Percentiles rank a stretch among this genome's conserved stretches.
phyloP scores from a whole-genome alignment of 768 basidiomycete genomes.

The Boletus reticulatus region DNA sequence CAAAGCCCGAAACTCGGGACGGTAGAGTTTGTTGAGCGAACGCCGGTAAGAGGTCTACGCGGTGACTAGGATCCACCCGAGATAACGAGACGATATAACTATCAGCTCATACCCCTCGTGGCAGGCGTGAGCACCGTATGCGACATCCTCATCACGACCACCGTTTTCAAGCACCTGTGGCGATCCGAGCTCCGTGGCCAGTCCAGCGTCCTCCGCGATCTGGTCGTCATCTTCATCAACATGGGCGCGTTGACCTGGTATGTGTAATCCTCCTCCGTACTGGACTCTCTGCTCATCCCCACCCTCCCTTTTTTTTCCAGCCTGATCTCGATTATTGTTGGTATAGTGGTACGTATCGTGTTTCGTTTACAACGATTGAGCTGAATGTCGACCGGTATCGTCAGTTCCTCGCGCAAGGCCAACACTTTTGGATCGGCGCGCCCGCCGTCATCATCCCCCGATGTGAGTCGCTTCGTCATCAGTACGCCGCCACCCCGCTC shows the following conservation, averaged over 20 bases:
- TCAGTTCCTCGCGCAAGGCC: constrained; percentile 4
- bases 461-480: constrained; percentile 3
- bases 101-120: constrained; percentile 6
- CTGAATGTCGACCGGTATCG: not conserved
- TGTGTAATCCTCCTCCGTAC: not conserved
- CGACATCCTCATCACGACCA: constrained; percentile 10
- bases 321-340: constrained; percentile 4
- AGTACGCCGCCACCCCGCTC: too few species aligned
- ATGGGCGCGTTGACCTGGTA: constrained; percentile 18
- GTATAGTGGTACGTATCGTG: constrained; percentile 1
- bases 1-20: not conserved
- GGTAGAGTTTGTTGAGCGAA: constrained; percentile 4
- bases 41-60: not conserved
- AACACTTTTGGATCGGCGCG: constrained; percentile 9
- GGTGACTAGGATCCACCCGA: too few species aligned
- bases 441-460: constrained; percentile 7
- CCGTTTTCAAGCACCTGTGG: constrained; percentile 12
- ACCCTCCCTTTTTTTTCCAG: not conserved
- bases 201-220: constrained; percentile 1
- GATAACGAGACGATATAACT: not conserved
- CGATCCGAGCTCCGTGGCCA: constrained; percentile 6
- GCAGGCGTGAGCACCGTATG: constrained; percentile 6
- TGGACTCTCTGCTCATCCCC: not conserved
- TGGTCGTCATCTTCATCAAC: constrained; percentile 12
- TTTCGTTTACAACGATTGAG: not conserved